phyloP scores from a whole-genome alignment of 148 eudicot species.

The Fallopia convolvulus region DNA sequence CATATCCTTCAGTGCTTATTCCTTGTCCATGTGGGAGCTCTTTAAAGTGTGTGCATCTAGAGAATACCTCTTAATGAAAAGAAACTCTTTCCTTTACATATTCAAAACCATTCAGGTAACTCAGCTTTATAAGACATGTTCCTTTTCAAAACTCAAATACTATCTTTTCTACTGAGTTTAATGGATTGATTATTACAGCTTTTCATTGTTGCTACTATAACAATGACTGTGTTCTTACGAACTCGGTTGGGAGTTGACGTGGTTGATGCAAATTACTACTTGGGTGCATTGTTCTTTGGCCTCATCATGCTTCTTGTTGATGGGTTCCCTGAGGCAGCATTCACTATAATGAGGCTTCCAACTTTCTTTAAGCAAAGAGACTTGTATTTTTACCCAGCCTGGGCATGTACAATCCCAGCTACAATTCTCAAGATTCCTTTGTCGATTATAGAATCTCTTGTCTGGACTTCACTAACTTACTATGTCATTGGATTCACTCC shows the following conservation, averaged over 20 bases:
- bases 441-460: constrained; percentile 40
- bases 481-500: constrained; percentile 72
- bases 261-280: constrained; percentile 51
- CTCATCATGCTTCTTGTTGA: constrained; percentile 47
- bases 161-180: not conserved
- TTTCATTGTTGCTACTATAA: constrained; percentile 33
- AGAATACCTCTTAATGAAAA: constrained; percentile 64
- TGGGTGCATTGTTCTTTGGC: constrained; percentile 64
- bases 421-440: constrained; percentile 63
- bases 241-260: constrained; percentile 52
- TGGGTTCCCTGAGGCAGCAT: constrained; percentile 55
- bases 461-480: constrained; percentile 71
- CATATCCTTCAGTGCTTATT: constrained; percentile 29
- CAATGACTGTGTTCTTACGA: constrained; percentile 67
- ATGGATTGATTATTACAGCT: constrained; percentile 33
- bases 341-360: constrained; percentile 63
- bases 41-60: constrained; percentile 66
- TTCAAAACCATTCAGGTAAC: constrained; percentile 34
- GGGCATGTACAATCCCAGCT: constrained; percentile 83
- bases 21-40: constrained; percentile 58
- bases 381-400: constrained; percentile 66
- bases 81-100: constrained; percentile 61
- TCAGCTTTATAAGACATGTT: not conserved
- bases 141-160: not conserved
- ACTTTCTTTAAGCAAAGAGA: constrained; percentile 82